Evolutionary conservation across 306 rosid genomes (phyloP).

Genomic region (Abrus precatorius): DNA sequence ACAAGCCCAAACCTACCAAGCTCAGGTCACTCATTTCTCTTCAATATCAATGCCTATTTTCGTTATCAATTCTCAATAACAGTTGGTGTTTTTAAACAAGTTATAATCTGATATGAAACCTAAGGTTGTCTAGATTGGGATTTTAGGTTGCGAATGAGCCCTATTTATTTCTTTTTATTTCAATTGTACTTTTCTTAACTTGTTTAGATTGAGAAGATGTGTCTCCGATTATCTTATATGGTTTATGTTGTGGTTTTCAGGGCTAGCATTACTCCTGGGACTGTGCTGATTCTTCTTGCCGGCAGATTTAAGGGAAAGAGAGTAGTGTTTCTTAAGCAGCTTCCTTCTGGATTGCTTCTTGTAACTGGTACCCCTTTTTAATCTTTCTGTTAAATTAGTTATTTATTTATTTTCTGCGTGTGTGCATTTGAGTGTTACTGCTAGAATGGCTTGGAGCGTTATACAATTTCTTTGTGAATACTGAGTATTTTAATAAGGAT

Average conservation of each 20-base stretch:
- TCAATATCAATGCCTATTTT: no score
- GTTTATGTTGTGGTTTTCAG: constrained; percentile 27
- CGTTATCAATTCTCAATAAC: no score
- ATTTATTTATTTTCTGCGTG: neutral
- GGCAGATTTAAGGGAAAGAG: constrained; percentile 76
- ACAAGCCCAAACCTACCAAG: constrained; percentile 66
- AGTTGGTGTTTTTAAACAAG: neutral
- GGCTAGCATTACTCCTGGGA: constrained; percentile 71
- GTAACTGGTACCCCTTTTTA: constrained; percentile 61
- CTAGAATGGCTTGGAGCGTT: no score
- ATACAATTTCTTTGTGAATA: no score
- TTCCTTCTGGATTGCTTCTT: constrained; percentile 50
- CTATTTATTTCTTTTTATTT: no score
- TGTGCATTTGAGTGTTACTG: neutral
- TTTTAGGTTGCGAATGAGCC: neutral
- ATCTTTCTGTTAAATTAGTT: neutral
- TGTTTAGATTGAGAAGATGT: no score
- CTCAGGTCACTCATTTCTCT: constrained; percentile 49
- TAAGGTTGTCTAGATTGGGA: neutral
- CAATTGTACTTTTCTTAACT: no score
- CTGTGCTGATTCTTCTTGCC: constrained; percentile 45
- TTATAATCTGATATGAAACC: neutral
- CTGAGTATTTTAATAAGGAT: no score
- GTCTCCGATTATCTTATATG: neutral
- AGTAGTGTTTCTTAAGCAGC: constrained; percentile 62